A percentile compares a stretch with the other conserved stretches of the same genome.
These are phyloP conservation scores for Zasmidium citrigriseum DNA, from an alignment of 2,329 filamentous ascomycete genomes.

Conservation along the genomic window DNA sequence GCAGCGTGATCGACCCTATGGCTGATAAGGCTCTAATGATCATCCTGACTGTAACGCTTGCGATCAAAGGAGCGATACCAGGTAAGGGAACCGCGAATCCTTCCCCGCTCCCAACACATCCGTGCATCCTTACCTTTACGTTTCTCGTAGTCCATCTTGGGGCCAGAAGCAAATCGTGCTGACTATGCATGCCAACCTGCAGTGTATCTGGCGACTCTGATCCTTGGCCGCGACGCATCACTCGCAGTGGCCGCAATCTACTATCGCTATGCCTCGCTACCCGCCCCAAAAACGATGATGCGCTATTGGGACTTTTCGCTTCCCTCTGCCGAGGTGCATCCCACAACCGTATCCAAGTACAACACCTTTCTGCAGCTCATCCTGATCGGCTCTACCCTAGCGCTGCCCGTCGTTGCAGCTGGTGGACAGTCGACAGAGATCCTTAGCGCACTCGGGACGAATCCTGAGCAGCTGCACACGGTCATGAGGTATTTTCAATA, in stretches of 20 bases:
- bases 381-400: slow-evolving; percentile 81
- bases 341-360: slow-evolving; percentile 80
- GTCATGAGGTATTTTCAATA: slow-evolving; percentile 59
- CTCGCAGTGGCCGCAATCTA: slow-evolving; percentile 87
- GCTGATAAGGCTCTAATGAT: slow-evolving; percentile 98
- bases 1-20: slow-evolving; percentile 93
- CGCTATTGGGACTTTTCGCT: slow-evolving; percentile 98
- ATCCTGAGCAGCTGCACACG: slow-evolving; percentile 34
- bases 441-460: slow-evolving; percentile 24
- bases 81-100: slow-evolving; percentile 51
- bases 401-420: slow-evolving; percentile 67
- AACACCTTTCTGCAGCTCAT: slow-evolving; percentile 92
- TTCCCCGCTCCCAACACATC: slow-evolving; percentile 7
- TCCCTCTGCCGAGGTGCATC: slow-evolving; percentile 80
- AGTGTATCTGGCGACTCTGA: slow-evolving; percentile 88
- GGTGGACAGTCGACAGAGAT: slow-evolving; percentile 26
- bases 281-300: slow-evolving; percentile 85
- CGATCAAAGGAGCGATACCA: slow-evolving; percentile 78
- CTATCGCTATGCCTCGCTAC: slow-evolving; percentile 92
- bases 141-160: neutral
- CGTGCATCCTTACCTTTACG: neutral
- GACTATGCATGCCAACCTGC: slow-evolving; percentile 14
- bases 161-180: neutral
- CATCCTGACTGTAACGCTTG: slow-evolving; percentile 80
- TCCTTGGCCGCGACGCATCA: slow-evolving; percentile 83